Conservation (phyloP, 345 rosid species). For the Gossypium arboreum region DNA sequence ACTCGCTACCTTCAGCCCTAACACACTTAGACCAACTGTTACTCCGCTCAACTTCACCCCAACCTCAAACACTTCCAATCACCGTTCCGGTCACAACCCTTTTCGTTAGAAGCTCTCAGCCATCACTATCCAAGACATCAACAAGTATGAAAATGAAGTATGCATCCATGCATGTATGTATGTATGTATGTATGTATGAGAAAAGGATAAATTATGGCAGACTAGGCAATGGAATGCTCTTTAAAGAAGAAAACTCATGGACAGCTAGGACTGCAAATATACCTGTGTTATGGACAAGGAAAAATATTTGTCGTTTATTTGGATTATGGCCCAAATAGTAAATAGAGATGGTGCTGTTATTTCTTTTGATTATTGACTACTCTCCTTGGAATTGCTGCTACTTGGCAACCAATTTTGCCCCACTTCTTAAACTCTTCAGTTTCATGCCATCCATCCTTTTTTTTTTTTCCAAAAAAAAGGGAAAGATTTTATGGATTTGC, state of each 20-base stretch:
- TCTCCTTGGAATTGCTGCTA: not conserved
- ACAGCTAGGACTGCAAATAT: constrained; percentile 11
- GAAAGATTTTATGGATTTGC: not conserved
- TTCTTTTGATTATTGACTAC: not conserved
- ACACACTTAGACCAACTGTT: not conserved
- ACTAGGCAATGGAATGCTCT: too few relatives aligned
- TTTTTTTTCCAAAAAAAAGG: not conserved
- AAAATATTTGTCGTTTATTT: not conserved
- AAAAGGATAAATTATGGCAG: too few relatives aligned
- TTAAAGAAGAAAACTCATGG: not conserved
- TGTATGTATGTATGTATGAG: too few relatives aligned
- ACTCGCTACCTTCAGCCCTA: not conserved
- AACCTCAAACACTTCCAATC: not conserved
- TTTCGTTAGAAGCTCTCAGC: not conserved
- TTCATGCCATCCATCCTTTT: not conserved
- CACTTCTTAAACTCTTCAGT: not conserved
- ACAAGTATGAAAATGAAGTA: not conserved
- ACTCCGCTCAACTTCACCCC: not conserved
- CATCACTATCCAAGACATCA: not conserved
- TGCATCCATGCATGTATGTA: too few relatives aligned
- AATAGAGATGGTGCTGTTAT: not conserved
- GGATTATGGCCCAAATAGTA: constrained; percentile 5
- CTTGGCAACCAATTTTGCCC: not conserved
- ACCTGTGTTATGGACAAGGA: not conserved
- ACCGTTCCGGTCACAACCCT: not conserved